Evolutionary conservation across 257 asterid genomes (phyloP).

Genomic region (Solanum bukasovii): DNA sequence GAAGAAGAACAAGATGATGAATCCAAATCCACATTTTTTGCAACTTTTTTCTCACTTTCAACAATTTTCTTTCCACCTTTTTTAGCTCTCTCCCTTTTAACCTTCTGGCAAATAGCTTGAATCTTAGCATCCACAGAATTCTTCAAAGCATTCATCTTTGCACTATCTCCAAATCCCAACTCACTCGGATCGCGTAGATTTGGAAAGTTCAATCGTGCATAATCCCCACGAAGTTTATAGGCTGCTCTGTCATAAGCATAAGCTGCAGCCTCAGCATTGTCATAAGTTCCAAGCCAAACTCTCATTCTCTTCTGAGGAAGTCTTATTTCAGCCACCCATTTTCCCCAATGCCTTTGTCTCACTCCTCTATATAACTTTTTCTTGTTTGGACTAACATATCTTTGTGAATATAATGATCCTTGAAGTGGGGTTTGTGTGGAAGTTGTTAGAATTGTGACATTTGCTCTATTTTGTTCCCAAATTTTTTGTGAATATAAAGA

Average conservation of each 20-base stretch:
- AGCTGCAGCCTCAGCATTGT: constrained; percentile 92
- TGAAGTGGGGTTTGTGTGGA: constrained; percentile 7
- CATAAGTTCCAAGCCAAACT: constrained; percentile 96
- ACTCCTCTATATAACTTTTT: constrained; percentile 83
- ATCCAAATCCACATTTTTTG: constrained; percentile 8
- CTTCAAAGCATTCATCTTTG: constrained; percentile 42
- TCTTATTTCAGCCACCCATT: constrained; percentile 97
- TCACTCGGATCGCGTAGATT: constrained; percentile 48
- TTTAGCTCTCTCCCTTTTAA: constrained; percentile 37
- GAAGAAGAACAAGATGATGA: constrained; percentile 1
- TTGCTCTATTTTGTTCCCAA: constrained; percentile 18
- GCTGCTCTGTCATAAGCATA: constrained; percentile 97
- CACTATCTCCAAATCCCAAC: constrained; percentile 49
- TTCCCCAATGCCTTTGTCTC: constrained; percentile 98
- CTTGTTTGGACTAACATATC: constrained; percentile 35
- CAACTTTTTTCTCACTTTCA: not conserved
- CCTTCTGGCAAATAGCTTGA: constrained; percentile 71
- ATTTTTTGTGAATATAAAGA: constrained; percentile 9
- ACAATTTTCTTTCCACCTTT: constrained; percentile 17
- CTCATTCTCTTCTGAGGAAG: constrained; percentile 83
- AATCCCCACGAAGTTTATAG: constrained; percentile 90
- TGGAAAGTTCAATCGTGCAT: constrained; percentile 81
- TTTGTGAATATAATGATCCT: constrained; percentile 8
- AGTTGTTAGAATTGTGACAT: not conserved
- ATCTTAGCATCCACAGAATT: constrained; percentile 81